Evolutionary conservation across 768 basidiomycete genomes (phyloP).

Genomic region (Kwoniella dendrophila): DNA sequence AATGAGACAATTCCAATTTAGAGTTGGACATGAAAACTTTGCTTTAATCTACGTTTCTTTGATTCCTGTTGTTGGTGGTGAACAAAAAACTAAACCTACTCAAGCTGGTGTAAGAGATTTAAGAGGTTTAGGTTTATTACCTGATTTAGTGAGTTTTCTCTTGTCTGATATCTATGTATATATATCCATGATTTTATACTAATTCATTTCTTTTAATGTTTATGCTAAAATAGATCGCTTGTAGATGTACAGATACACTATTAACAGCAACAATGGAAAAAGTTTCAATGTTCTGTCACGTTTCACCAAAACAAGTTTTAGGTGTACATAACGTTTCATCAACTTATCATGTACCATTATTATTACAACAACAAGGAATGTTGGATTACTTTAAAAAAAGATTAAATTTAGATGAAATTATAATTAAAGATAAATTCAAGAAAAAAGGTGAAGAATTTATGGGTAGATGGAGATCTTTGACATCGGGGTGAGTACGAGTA

Average conservation of each 20-base stretch:
- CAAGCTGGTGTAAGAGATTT: conserved; percentile 95
- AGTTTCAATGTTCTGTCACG: conserved; percentile 99
- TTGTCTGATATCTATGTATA: neutral
- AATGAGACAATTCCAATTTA: conserved; percentile 99
- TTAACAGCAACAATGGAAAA: conserved; percentile 85
- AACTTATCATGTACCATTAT: conserved; percentile 93
- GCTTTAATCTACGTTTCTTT: conserved; percentile 95
- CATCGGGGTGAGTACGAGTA: conserved; percentile 66
- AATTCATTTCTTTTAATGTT: neutral
- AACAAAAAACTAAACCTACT: conserved; percentile 98
- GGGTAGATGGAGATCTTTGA: conserved; percentile 78
- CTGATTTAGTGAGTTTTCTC: conserved; percentile 74
- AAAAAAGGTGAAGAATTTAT: conserved; percentile 69
- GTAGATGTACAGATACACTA: conserved; percentile 81
- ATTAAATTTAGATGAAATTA: conserved; percentile 68
- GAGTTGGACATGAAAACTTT: conserved; percentile 94
- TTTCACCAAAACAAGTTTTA: conserved; percentile 77
- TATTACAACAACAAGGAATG: conserved; percentile 91
- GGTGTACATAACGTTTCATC: conserved; percentile 95
- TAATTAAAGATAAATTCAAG: conserved; percentile 63
- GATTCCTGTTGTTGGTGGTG: conserved; percentile 97
- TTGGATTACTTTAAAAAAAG: conserved; percentile 77
- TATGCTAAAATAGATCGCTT: conserved; percentile 71
- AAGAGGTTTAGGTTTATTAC: conserved; percentile 85
- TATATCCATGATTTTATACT: neutral